phyloP scores from a whole-genome alignment of 2,329 filamentous ascomycete genomes.

The Sporothrix euskadiensis region DNA sequence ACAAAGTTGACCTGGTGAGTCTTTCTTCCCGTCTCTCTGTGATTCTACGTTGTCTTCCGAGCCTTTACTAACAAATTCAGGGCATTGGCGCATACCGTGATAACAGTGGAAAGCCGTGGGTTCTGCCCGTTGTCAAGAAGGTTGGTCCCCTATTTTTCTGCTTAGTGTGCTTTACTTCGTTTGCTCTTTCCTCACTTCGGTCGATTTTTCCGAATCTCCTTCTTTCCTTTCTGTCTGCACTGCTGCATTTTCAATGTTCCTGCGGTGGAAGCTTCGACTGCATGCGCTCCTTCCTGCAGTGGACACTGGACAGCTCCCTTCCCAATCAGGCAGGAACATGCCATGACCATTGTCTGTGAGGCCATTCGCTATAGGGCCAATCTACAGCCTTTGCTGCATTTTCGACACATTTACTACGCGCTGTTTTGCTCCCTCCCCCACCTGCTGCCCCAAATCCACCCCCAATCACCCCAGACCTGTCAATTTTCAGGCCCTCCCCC shows the following conservation, averaged over 20 bases:
- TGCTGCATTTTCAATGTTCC: not conserved
- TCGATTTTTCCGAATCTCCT: not conserved
- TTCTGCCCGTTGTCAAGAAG: constrained; percentile 94
- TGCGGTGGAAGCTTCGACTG: constrained; percentile 12
- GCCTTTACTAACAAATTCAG: constrained; percentile 39
- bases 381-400: not conserved
- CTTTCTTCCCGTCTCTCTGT: not conserved
- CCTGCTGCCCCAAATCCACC: constrained; percentile 1
- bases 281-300: constrained; percentile 25
- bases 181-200: not conserved
- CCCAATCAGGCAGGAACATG: constrained; percentile 18
- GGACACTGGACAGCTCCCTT: constrained; percentile 18
- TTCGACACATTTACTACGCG: not conserved
- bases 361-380: constrained; percentile 28
- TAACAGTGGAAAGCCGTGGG: constrained; percentile 94
- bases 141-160: constrained; percentile 50
- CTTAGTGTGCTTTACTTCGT: not conserved
- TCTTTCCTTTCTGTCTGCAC: not conserved
- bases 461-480: constrained; percentile 24
- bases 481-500: not conserved
- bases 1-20: constrained; percentile 89
- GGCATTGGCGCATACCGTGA: constrained; percentile 92
- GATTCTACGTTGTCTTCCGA: too few species aligned
- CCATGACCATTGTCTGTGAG: constrained; percentile 29
- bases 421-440: not conserved